Base-by-base conservation (phyloP, 2,329 filamentous ascomycete species). In the Pseudogymnoascus sp. region DNA sequence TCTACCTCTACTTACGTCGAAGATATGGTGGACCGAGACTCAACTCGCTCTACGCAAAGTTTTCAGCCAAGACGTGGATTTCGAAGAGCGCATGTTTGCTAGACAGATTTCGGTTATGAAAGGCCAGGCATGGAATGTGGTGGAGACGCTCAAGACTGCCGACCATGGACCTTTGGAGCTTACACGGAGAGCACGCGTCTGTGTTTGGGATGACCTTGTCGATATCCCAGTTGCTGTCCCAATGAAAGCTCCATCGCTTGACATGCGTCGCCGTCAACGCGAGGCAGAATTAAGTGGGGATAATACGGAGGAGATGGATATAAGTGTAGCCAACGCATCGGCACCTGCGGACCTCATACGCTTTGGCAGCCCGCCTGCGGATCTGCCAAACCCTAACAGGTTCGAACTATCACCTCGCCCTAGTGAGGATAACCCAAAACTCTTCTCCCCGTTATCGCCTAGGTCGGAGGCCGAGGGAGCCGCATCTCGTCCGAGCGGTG, bases 51-150 rank as follows among this genome's bases (percentile, higher is more conserved):
- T 99, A 39, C 89, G 94, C 60, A 84, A 85, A 64, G 87, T 97
- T 50, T 99, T 99, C 73, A 87, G 90, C 66, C 85, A 95, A 71
- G 94, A 99, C 73, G 86, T 88, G 2, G 94, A 99, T 75, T 99
- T 99, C 74, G 91, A 97, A 73, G 94, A 99, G 76, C 88, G 90
- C 75, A 99, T 99, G 94, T 99, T 96, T 76, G 91, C 91, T n/a
- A 86, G 90, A 67, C 94, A 99, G 71, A 95, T 99, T 64, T 93
- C 94, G 0, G 94, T 99, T 63, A 96, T 99, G 91, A 99, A 99
- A 75, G 94, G 94, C 9, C 94, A 99, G 72, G 94, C 94, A 0
- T 99, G 94, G 92, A 99, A 99, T 72, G 94, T 99, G 0, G 94
- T 99, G 4, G 94, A 99, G 77, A 97, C 94, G 0, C 81, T 99